Evolutionary conservation across 2,329 filamentous ascomycete species (phyloP), one percentile per base, ranked within the genome.

Genomic region (Arthrobotrys iridis): DNA sequence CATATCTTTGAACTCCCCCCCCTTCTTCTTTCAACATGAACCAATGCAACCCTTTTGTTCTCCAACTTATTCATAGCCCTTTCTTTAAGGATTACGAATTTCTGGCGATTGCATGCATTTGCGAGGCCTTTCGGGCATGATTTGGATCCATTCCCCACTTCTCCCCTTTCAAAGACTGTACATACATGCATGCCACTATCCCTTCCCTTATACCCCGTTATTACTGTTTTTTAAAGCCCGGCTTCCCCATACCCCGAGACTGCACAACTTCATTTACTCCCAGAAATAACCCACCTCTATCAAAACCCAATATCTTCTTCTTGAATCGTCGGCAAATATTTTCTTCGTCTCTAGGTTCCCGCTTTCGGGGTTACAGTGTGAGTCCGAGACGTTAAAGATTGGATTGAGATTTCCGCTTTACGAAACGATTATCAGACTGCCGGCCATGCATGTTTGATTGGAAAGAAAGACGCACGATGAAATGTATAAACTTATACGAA

Each of bases 1-100:
- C 18, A 66, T 76, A 70, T 77, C 77, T 33, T 68, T 64, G 66
- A n/a, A n/a, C n/a, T n/a, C n/a, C n/a, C n/a, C n/a, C n/a, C 55
- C 76, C 48, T 77, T 64, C 50, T 77, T 66, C 46, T 68, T 71
- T 67, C 71, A 15, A 35, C 64, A 18, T 22, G 30, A 60, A 33
- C 33, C 37, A 41, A 3, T 67, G 15, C 22, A 15, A 57, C 40
- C 30, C 41, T 57, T 15, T 18, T 24, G 11, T 20, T 15, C 60
- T n/a, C 13, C 72, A 57, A 50, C 71, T 78, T 75, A 66, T 59
- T 64, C 78, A 62, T 79, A 68, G 72, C 68, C 77, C 76, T 77
- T 46, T 41, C 26, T 48, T 57, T 52, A 79, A n/a, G 20, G 11
- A 33, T 52, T 28, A 52, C 46, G 28, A 18, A 11, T 33, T 52